Evolutionary conservation across 371 early-diverging fungal species (phyloP), one percentile per base, ranked within the genome.

Genomic region (Mortierella sp.): DNA sequence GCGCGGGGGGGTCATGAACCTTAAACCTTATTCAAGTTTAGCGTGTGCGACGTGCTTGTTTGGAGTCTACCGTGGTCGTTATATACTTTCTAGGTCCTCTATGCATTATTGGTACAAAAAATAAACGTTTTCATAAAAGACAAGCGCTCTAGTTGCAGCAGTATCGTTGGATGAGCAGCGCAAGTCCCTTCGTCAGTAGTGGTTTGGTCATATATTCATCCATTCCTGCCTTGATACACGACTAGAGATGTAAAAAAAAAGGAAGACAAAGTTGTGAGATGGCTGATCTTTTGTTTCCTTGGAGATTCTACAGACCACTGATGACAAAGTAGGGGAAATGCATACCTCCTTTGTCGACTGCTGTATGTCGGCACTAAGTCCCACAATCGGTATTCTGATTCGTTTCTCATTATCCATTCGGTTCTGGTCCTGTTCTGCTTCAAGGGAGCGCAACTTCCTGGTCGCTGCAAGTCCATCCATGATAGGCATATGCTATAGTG

Each of bases 141-240:
- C n/a, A n/a, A n/a, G n/a, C n/a, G n/a, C n/a, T 34, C 34, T 64
- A 54, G 19, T 48, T n/a, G 18, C 74, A 74, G 39, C 74, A 74
- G 28, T 74, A 74, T 2, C 68, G 60, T 24, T 68, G 74, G 51
- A 74, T 74, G 50, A 74, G 24, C 0, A 74, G 56, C 38, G 76
- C 76, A 4, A 74, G 70, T 28, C 76, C 76, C 34, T 68, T 64
- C 18, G 76, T 74, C 47, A 74, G 53, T 39, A 87, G 65, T n/a
- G 87, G 87, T 43, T 87, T 87, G 26, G 87, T 87, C 57, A 87
- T 61, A 64, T 87, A 87, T 18, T 84, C 86, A 58, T 87, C 84
- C 88, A 87, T 87, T 12, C 85, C 85, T 2, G 85, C 86, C 21
- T 81, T 69, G 39, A 85, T 73, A 28, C 84, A 86, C 42, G 82